phyloP scores from a whole-genome alignment of 73 alveolate genomes.

The Durusdinium trenchii region DNA sequence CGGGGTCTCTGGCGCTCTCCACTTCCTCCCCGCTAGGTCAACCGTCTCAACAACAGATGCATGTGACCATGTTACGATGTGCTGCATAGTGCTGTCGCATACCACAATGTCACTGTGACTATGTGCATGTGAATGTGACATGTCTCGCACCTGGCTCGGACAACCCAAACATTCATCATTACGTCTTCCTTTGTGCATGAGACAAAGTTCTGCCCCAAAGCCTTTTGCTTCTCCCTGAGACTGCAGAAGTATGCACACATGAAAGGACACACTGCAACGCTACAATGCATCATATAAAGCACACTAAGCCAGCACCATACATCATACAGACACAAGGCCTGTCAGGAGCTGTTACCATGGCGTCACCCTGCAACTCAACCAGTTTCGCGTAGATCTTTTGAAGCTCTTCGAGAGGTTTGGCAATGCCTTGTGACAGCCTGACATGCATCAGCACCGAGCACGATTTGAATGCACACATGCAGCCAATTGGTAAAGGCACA shows the following conservation, averaged over 20 bases:
- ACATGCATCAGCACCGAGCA: too few species aligned
- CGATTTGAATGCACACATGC: too few species aligned
- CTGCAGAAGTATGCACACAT: neutral
- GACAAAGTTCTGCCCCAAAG: neutral
- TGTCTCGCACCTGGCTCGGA: conserved; percentile 2
- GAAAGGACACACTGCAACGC: neutral
- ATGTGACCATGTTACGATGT: too few species aligned
- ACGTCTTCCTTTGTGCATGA: conserved; percentile 7
- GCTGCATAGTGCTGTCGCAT: too few species aligned
- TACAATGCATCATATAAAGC: too few species aligned
- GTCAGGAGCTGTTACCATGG: conserved; percentile 34
- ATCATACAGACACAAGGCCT: too few species aligned
- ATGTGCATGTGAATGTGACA: neutral
- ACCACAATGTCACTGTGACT: neutral
- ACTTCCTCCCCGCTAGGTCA: neutral
- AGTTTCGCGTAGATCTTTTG: neutral
- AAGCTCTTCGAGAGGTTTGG: too few species aligned
- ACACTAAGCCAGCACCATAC: too few species aligned
- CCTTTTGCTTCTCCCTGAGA: neutral
- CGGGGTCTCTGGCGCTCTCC: neutral
- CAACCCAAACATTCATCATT: conserved; percentile 35
- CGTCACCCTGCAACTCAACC: neutral
- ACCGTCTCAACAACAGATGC: neutral
- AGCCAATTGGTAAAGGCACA: too few species aligned
- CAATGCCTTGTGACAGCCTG: too few species aligned